A percentile compares a stretch with the other conserved stretches of the same genome.
Evolutionary conservation across 768 basidiomycete genomes (phyloP).

Genomic region (Mycena olivaceomarginata): DNA sequence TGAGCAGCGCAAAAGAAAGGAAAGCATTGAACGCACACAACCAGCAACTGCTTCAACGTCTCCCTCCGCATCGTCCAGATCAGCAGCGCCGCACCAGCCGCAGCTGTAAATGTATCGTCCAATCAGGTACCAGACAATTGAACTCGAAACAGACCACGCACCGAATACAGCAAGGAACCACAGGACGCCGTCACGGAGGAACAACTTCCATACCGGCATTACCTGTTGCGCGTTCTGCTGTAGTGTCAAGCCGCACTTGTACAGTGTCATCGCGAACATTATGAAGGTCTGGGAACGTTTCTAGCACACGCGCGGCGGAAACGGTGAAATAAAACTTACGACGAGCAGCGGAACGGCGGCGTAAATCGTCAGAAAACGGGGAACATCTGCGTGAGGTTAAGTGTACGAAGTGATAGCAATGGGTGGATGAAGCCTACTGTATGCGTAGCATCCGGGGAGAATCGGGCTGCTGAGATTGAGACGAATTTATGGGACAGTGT

Average conservation of each 20-base stretch:
- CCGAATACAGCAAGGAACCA: constrained; percentile 31
- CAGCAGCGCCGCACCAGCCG: constrained; percentile 19
- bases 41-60: constrained; percentile 33
- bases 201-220: constrained; percentile 16
- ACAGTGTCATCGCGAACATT: constrained; percentile 32
- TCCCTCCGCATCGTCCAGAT: constrained; percentile 32
- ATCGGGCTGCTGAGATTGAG: not conserved
- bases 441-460: constrained; percentile 21
- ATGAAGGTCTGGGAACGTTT: constrained; percentile 18
- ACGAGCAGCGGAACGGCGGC: constrained; percentile 21
- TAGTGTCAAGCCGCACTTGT: constrained; percentile 13
- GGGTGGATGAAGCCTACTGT: constrained; percentile 6
- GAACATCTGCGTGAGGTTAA: constrained; percentile 4
- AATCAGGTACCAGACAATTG: not conserved
- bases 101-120: constrained; percentile 2
- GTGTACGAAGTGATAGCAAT: not conserved
- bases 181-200: constrained; percentile 24
- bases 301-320: too few relatives aligned
- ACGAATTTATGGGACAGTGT: not conserved
- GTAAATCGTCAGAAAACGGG: constrained; percentile 11
- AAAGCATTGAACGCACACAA: constrained; percentile 1
- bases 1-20: not conserved
- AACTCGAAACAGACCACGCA: not conserved
- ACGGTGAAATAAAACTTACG: not conserved
- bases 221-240: too few relatives aligned